phyloP scores from a whole-genome alignment of 78 protist genomes.

The Dictyostelium intermedium region DNA sequence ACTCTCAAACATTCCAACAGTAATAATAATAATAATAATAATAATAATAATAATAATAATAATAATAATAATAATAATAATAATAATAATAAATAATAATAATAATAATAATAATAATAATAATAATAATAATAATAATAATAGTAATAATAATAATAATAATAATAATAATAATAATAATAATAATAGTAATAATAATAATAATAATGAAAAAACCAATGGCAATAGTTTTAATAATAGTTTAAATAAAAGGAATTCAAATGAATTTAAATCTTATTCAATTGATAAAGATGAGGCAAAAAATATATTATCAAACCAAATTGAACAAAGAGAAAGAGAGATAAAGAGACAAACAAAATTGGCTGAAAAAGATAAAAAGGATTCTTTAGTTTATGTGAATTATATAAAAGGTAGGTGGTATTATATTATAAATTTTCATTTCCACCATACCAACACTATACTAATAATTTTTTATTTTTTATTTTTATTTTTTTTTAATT shows the following conservation, averaged over 20 bases:
- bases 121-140: neutral
- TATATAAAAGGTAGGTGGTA: slow-evolving; percentile 37
- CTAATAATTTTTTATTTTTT: too few relatives aligned
- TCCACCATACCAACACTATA: too few relatives aligned
- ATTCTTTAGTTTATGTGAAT: slow-evolving; percentile 39
- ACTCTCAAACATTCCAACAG: too few relatives aligned
- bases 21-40: neutral
- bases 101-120: neutral
- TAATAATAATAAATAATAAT: neutral
- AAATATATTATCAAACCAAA: slow-evolving; percentile 34
- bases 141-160: neutral
- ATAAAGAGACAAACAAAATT: slow-evolving; percentile 48
- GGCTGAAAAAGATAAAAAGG: slow-evolving; percentile 69
- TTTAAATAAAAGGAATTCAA: neutral
- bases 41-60: neutral
- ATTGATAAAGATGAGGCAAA: slow-evolving; percentile 28
- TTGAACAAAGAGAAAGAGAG: slow-evolving; percentile 65
- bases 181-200: neutral
- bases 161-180: neutral
- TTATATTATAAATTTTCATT: neutral
- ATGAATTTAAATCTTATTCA: neutral
- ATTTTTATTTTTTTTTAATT: neutral
- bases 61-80: neutral
- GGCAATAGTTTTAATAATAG: neutral
- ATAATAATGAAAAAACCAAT: too few relatives aligned